Base-by-base conservation (phyloP, 768 basidiomycete species). In the Auricularia auricula-judae region DNA sequence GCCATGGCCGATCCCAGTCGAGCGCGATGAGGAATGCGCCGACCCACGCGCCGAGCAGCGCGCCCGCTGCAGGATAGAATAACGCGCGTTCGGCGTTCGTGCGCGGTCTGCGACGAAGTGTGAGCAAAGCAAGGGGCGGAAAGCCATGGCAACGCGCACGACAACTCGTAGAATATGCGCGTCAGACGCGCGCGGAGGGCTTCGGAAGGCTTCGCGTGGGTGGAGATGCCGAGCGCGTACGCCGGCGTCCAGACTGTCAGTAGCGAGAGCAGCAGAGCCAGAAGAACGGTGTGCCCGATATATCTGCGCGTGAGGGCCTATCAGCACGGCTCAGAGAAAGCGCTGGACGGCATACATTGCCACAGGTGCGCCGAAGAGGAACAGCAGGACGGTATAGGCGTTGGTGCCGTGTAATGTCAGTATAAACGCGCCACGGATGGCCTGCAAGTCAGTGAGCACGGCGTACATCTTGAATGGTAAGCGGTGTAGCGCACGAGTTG, bases 1-100 rank as follows among this genome's bases (percentile, higher is more conserved):
- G 96, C 95, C 95, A 98, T 5, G 95, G 92, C 43, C 93, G 82
- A 71, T 94, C 94, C 96, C 96, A 98, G 75, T 98, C 96, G 18
- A 98, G 84, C 0, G 92, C 89, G 58, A 94, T 87, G 2, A 93
- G 91, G 58, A 95, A 79, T 10, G 82, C 84, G 16, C 93, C 94
- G 14, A 82, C 42, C 95, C 93, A 97, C 54, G 82, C 80, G 4
- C 95, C 96, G 21, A 86, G 35, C 53, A 89, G 67, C 0, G 89
- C 78, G 47, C 91, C 91, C 33, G 87, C 70, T 11, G 83, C 82
- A 16, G 96, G 91, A 69, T 91, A 93, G 18, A 95, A 82, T 23
- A 96, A 73, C 0, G 86, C 84, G 62, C 87, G 79, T 73, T 98
- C 96, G 34, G 90, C 71, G 3, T 86, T 79, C n/a, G 83, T 86